phyloP scores from a whole-genome alignment of 148 eudicot species.

The Silene conica region DNA sequence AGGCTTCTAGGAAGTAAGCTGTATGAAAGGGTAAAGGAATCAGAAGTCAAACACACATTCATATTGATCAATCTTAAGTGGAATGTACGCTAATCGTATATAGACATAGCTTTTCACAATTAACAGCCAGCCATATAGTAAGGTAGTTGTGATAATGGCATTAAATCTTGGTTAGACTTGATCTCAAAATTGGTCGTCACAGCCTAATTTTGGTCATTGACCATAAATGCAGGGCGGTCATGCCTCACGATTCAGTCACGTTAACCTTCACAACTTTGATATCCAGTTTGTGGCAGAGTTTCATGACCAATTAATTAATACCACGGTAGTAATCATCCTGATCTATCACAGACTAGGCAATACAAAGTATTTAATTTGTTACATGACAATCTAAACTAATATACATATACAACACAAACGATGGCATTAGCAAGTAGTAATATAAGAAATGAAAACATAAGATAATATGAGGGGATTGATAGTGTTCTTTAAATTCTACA shows the following conservation, averaged over 20 bases:
- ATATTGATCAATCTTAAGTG: not conserved
- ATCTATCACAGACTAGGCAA: not conserved
- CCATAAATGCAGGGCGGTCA: not conserved
- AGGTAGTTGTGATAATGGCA: not conserved
- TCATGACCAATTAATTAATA: not conserved
- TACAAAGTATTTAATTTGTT: not conserved
- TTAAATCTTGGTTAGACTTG: not conserved
- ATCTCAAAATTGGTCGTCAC: not conserved
- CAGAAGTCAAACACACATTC: not conserved
- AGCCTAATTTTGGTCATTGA: not conserved
- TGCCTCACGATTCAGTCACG: not conserved
- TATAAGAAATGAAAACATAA: not conserved
- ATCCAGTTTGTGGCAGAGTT: not conserved
- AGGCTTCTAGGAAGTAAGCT: constrained; percentile 83
- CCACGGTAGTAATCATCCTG: not conserved
- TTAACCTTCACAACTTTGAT: not conserved
- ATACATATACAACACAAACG: not conserved
- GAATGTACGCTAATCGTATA: not conserved
- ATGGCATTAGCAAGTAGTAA: not conserved
- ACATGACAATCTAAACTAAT: not conserved
- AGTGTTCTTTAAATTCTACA: not conserved
- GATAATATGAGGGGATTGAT: not conserved
- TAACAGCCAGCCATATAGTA: not conserved
- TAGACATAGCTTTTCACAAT: not conserved
- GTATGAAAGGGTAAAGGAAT: constrained; percentile 15